Evolutionary conservation across 192 early-diverging fungal species (phyloP).

Genomic region (Phycomyces nitens): DNA sequence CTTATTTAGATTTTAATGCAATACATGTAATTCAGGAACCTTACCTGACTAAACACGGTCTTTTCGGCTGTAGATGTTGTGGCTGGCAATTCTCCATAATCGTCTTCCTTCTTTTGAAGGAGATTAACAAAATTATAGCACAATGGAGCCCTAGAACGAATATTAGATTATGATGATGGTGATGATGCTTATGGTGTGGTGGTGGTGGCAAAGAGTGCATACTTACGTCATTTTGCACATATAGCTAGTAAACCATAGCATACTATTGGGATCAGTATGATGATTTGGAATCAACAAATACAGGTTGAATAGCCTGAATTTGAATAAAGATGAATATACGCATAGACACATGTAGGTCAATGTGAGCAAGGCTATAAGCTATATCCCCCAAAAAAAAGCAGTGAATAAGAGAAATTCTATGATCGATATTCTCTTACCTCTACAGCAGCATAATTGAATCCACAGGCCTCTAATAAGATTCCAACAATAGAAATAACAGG

Average conservation of each 20-base stretch:
- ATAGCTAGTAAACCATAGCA: slow-evolving; percentile 92
- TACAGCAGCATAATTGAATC: slow-evolving; percentile 58
- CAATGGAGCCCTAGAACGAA: slow-evolving; percentile 65
- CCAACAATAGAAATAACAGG: slow-evolving; percentile 74
- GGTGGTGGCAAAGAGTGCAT: too few relatives aligned
- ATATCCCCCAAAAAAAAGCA: slow-evolving; percentile 25
- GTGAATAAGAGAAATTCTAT: background rate
- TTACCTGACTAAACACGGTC: slow-evolving; percentile 47
- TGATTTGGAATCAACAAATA: slow-evolving; percentile 90
- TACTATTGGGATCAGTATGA: slow-evolving; percentile 85
- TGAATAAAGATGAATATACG: slow-evolving; percentile 89
- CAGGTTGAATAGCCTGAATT: slow-evolving; percentile 82
- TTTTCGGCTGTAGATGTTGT: slow-evolving; percentile 37
- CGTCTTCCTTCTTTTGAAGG: slow-evolving; percentile 7
- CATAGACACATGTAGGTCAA: slow-evolving; percentile 91
- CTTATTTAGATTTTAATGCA: background rate
- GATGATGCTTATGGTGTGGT: too few relatives aligned
- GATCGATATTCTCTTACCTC: slow-evolving; percentile 40
- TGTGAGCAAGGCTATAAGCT: slow-evolving; percentile 71
- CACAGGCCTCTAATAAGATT: slow-evolving; percentile 51
- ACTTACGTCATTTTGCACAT: slow-evolving; percentile 75
- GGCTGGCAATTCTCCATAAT: slow-evolving; percentile 9
- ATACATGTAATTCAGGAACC: slow-evolving; percentile 4
- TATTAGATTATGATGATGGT: too few relatives aligned
- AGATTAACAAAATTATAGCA: slow-evolving; percentile 94